Percentiles rank a stretch among this genome's conserved stretches.
phyloP scores from a whole-genome alignment of 2,329 filamentous ascomycete species.

The Ustilaginoidea virens region DNA sequence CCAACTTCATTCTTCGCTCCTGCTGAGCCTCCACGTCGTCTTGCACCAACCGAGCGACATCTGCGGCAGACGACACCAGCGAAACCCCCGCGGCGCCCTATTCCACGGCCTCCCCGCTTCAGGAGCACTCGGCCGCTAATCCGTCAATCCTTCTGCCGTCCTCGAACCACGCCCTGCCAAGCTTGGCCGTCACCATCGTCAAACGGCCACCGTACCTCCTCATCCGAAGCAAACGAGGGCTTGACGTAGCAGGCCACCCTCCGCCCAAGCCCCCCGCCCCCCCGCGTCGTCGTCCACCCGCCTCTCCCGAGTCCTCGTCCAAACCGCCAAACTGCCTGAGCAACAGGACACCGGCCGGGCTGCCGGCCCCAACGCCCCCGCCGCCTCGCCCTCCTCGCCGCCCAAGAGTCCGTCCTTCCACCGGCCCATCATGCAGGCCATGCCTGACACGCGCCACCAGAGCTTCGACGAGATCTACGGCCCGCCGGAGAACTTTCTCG shows the following conservation, averaged over 20 bases:
- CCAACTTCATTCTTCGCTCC: background rate
- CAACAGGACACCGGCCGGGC: conserved; percentile 19
- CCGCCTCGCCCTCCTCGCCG: conserved; percentile 8
- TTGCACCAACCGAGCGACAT: background rate
- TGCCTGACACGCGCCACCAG: conserved; percentile 68
- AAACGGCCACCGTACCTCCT: no score
- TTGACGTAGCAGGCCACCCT: no score
- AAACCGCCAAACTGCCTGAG: conserved; percentile 27
- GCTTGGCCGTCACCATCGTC: no score
- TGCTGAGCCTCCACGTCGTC: conserved; percentile 1
- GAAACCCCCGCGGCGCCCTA: no score
- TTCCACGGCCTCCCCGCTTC: no score
- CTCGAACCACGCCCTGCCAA: no score
- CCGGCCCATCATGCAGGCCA: conserved; percentile 45
- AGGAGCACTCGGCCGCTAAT: no score
- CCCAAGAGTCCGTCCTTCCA: conserved; percentile 22
- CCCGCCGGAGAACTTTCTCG: conserved; percentile 94
- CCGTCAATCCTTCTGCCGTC: no score
- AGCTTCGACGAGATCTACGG: conserved; percentile 99
- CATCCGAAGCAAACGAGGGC: no score
- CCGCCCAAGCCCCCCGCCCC: no score
- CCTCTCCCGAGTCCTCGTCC: no score
- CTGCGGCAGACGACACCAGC: conserved; percentile 1
- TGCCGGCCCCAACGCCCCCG: conserved; percentile 9
- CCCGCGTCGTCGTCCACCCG: no score